A percentile compares a stretch with the other conserved stretches of the same genome.
phyloP scores from a whole-genome alignment of 331 rosid species.

The Pyracantha coccinea region DNA sequence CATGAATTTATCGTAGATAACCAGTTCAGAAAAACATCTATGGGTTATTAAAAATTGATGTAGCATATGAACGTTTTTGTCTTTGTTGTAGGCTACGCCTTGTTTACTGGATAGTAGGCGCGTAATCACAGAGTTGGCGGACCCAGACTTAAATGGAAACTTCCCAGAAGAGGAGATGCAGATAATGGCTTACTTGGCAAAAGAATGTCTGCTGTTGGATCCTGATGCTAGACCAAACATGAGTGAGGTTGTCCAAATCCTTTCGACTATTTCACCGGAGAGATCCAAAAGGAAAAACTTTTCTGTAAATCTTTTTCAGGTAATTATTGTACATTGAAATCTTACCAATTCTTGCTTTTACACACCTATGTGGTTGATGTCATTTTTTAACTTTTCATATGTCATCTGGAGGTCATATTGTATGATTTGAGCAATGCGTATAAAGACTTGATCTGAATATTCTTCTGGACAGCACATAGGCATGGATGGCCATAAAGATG shows the following conservation, averaged over 20 bases:
- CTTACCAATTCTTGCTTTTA: background rate
- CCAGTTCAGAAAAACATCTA: background rate
- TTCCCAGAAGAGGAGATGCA: conserved; percentile 83
- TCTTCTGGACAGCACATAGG: conserved; percentile 18
- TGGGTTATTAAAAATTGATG: conserved; percentile 1
- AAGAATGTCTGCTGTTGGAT: conserved; percentile 85
- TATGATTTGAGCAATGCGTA: too few relatives aligned
- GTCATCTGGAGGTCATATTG: too few relatives aligned
- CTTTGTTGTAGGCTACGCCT: conserved; percentile 58
- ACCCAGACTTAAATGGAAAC: conserved; percentile 60
- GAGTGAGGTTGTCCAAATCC: conserved; percentile 94
- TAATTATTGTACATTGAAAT: conserved; percentile 12
- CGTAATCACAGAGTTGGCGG: conserved; percentile 56
- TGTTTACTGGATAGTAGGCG: conserved; percentile 63
- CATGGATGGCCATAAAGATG: conserved; percentile 26
- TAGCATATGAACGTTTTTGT: background rate
- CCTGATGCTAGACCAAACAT: conserved; percentile 87
- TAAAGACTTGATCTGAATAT: background rate
- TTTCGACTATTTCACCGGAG: conserved; percentile 70
- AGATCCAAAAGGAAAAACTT: conserved; percentile 64
- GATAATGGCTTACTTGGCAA: conserved; percentile 88
- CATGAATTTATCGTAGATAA: background rate
- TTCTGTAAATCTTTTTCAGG: conserved; percentile 60
- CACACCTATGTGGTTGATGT: background rate
- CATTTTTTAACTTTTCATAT: too few relatives aligned